A percentile compares a stretch with the other conserved stretches of the same genome.
Evolutionary conservation across 2,329 filamentous ascomycete genomes (phyloP).

Genomic region (Nemania bipapillata): DNA sequence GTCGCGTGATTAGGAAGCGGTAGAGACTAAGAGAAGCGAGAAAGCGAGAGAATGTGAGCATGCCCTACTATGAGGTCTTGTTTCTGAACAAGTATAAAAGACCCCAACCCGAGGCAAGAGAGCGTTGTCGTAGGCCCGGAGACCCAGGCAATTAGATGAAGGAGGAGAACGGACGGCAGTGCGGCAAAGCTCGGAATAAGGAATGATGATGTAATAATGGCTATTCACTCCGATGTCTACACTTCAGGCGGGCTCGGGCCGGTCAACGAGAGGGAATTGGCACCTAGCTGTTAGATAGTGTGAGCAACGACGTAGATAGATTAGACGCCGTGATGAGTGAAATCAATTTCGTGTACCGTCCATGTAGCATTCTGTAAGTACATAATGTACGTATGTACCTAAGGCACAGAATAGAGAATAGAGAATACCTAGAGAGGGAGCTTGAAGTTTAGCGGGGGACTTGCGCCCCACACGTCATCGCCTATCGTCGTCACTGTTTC

Average conservation of each 20-base stretch:
- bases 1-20: background rate
- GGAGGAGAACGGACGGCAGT: too few species aligned
- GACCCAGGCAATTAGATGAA: too few species aligned
- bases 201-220: background rate
- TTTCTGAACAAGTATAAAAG: background rate
- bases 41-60: background rate
- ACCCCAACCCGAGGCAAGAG: background rate
- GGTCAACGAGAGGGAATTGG: background rate
- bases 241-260: background rate
- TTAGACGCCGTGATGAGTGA: background rate
- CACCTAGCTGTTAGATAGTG: background rate
- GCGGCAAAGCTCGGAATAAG: background rate
- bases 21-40: too few species aligned
- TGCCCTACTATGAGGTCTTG: background rate
- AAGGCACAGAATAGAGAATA: too few species aligned
- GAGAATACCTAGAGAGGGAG: background rate
- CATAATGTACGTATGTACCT: too few species aligned
- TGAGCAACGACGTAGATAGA: background rate
- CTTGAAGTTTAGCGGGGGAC: conserved; percentile 5
- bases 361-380: background rate
- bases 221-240: background rate
- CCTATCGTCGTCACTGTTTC: conserved; percentile 32
- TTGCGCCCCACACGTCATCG: conserved; percentile 29
- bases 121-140: background rate
- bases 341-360: too few species aligned